Evolutionary conservation across 768 basidiomycete species (phyloP), one percentile per base, ranked within the genome.

Genomic region (Suillus weaverae): DNA sequence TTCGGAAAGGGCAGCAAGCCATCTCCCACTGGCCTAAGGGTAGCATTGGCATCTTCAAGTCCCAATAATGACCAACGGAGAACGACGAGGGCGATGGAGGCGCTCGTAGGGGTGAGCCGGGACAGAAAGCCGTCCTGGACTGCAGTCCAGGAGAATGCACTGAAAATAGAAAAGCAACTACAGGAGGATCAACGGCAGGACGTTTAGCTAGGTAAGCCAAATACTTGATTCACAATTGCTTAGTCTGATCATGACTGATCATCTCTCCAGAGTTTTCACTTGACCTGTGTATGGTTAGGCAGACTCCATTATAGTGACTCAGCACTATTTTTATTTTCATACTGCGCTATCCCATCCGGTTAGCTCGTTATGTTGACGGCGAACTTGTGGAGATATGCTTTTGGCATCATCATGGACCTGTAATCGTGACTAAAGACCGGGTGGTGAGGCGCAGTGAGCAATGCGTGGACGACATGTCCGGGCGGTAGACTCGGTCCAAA

Each of bases 51-150:
- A 11, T 41, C 57, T 32, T 41, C 57, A 59, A 59, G 57, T 30
- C 39, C 57, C 39, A 59, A 59, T 18, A 59, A 18, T 32, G 57
- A 63, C 65, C 62, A 69, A 20, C 70, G 32, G 67, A 74, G 75
- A 60, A 39, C 68, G 16, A 71, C 72, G 51, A 74, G 65, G 56
- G 67, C 76, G 22, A 62, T 69, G 46, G 71, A 66, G 26, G 67
- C 66, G 38, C 61, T 76, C 64, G 71, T 78, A 69, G 76, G 75
- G 5, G 72, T 69, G 3, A 69, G 71, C 44, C 70, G 18, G 46
- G 69, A 77, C n/a, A 75, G 76, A 36, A 70, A 66, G 26, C 76
- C 75, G 41, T 78, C 72, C 55, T 76, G 75, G 75, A 44, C 72
- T 50, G 73, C 73, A 11, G 55, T 76, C 62, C 75, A 72, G 55